These are phyloP conservation scores for Lepidium didymum DNA, from an alignment of 345 rosid species.

Conservation along the genomic window DNA sequence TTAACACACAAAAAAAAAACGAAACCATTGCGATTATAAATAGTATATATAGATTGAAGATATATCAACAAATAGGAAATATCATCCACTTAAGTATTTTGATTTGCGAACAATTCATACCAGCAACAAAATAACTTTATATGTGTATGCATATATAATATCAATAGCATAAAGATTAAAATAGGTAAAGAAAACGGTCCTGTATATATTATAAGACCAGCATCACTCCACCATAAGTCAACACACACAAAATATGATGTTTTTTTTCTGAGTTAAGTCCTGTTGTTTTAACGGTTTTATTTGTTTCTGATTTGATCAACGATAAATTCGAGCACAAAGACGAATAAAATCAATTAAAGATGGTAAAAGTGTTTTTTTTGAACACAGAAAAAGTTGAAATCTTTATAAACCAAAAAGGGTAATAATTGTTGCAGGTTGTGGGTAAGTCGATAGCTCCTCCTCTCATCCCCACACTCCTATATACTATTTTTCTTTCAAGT, in stretches of 20 bases:
- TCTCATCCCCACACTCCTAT: slow-evolving; percentile 18
- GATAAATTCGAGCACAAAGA: background rate
- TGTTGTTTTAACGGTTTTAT: background rate
- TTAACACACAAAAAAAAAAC: no score
- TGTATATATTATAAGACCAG: background rate
- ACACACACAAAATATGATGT: background rate
- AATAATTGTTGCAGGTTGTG: slow-evolving; percentile 23
- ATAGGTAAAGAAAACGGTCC: no score
- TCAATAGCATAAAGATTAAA: no score
- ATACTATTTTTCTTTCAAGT: background rate
- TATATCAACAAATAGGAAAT: no score
- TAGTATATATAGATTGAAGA: no score
- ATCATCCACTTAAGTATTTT: no score
- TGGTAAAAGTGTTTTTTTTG: background rate
- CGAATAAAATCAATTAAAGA: background rate
- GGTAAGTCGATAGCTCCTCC: slow-evolving; percentile 18
- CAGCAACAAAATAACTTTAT: no score
- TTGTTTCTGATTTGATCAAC: background rate
- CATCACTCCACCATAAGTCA: background rate
- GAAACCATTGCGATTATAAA: no score
- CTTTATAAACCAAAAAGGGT: slow-evolving; percentile 15
- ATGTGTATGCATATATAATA: no score
- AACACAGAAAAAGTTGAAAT: background rate
- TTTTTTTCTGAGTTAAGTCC: background rate
- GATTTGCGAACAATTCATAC: no score